Conservation (phyloP, 169 alveolate genomes). For the Sarcocystis neurona region DNA sequence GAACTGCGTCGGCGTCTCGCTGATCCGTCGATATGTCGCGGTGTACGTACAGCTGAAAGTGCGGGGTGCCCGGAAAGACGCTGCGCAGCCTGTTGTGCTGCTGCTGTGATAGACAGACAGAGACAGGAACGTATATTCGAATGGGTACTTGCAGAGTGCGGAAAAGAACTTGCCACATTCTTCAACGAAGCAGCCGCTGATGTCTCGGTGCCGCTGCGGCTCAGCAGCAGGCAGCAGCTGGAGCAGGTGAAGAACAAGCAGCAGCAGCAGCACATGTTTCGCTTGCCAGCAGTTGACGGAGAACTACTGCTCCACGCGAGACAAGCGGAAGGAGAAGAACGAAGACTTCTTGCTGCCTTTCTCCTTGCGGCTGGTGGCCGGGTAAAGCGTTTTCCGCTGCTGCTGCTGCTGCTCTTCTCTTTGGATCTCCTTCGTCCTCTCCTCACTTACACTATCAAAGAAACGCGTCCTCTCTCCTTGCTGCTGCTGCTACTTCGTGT, state of each 20-base stretch:
- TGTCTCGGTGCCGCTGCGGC: slow-evolving; percentile 8
- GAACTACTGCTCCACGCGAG: not conserved
- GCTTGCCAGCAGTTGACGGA: slow-evolving; percentile 25
- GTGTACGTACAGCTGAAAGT: no score
- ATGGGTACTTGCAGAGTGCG: slow-evolving; percentile 38
- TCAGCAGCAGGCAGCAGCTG: slow-evolving; percentile 12
- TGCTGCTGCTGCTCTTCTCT: slow-evolving; percentile 49
- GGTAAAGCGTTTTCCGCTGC: not conserved
- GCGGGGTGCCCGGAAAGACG: not conserved
- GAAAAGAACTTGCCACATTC: slow-evolving; percentile 6
- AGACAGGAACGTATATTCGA: slow-evolving; percentile 33
- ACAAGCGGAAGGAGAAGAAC: not conserved
- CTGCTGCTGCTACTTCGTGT: no score
- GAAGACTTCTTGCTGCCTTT: slow-evolving; percentile 6
- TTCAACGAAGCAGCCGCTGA: not conserved
- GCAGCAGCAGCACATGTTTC: slow-evolving; percentile 25
- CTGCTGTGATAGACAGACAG: slow-evolving; percentile 45
- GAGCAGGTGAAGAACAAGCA: not conserved
- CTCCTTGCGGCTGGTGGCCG: slow-evolving; percentile 57
- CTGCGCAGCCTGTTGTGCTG: slow-evolving; percentile 2
- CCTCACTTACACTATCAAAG: no score
- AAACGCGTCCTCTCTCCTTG: no score
- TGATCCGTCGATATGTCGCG: no score
- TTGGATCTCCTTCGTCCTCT: no score
- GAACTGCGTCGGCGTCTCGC: slow-evolving; percentile 23